These are phyloP conservation scores for Suillus tomentosus DNA, from an alignment of 768 basidiomycete genomes.

Conservation along the genomic window DNA sequence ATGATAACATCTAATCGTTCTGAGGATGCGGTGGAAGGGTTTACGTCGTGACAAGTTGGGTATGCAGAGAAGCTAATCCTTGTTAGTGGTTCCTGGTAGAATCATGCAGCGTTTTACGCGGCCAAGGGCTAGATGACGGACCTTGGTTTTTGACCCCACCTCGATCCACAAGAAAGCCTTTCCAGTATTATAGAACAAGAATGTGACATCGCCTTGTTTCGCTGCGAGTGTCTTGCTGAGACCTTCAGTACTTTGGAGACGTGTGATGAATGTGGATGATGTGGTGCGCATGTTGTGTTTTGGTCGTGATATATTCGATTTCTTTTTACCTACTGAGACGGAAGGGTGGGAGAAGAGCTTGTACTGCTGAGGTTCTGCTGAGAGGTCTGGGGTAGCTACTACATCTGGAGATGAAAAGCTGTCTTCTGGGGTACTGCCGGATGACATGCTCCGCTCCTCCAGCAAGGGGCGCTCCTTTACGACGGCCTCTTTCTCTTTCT, in stretches of 20 bases:
- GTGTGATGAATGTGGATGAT: slow-evolving; percentile 89
- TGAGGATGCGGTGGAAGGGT: slow-evolving; percentile 71
- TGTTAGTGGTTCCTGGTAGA: slow-evolving; percentile 76
- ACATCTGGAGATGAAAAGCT: slow-evolving; percentile 43
- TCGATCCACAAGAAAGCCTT: slow-evolving; percentile 89
- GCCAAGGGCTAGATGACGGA: slow-evolving; percentile 32
- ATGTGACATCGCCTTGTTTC: slow-evolving; percentile 83
- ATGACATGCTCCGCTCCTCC: slow-evolving; percentile 77
- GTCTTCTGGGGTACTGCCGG: slow-evolving; percentile 78
- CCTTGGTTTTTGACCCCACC: slow-evolving; percentile 82
- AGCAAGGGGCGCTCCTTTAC: slow-evolving; percentile 37
- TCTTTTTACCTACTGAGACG: slow-evolving; percentile 52
- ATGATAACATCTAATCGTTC: slow-evolving; percentile 87
- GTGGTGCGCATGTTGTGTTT: slow-evolving; percentile 91
- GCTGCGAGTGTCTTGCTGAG: slow-evolving; percentile 68
- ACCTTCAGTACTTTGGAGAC: slow-evolving; percentile 81
- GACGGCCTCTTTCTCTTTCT: slow-evolving; percentile 41
- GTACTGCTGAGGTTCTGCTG: slow-evolving; percentile 41
- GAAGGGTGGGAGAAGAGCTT: slow-evolving; percentile 63
- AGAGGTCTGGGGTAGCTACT: slow-evolving; percentile 30
- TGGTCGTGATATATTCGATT: slow-evolving; percentile 65
- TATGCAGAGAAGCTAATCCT: slow-evolving; percentile 83
- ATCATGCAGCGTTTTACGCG: slow-evolving; percentile 15
- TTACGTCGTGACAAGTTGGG: slow-evolving; percentile 92
- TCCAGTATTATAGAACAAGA: slow-evolving; percentile 84